These are phyloP conservation scores for Tricholomella constricta DNA, from an alignment of 768 basidiomycete genomes.

Conservation along the genomic window DNA sequence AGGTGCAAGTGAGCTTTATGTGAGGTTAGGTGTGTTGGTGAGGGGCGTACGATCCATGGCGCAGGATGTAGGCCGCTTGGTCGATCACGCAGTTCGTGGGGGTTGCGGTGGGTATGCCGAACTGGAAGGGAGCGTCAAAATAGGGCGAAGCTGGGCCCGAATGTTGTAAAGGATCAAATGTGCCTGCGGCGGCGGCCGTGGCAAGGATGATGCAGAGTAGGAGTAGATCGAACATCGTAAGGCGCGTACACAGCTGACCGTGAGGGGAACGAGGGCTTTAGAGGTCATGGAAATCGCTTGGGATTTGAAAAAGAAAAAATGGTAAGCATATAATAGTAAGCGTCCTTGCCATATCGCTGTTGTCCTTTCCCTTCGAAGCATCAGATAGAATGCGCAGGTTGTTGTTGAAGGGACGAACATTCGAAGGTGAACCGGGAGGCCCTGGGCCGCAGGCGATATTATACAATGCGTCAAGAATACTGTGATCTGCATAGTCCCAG, in stretches of 20 bases:
- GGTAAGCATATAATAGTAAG: too few relatives aligned
- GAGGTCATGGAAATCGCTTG: neutral
- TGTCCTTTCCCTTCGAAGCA: neutral
- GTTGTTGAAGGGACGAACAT: neutral
- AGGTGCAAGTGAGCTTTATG: too few relatives aligned
- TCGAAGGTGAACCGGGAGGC: neutral
- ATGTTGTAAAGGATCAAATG: conserved; percentile 42
- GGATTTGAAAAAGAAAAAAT: neutral
- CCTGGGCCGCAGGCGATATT: neutral
- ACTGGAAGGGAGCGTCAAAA: conserved; percentile 42
- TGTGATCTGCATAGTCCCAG: neutral
- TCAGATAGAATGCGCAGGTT: neutral
- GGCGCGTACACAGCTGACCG: neutral
- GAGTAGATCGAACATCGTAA: neutral
- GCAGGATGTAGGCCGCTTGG: conserved; percentile 45
- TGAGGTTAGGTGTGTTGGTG: neutral
- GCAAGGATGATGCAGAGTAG: neutral
- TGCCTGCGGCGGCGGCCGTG: neutral
- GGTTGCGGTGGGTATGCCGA: conserved; percentile 30
- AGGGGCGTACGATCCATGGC: conserved; percentile 42
- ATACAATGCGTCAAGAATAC: neutral
- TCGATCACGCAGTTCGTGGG: conserved; percentile 43
- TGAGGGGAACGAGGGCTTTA: neutral
- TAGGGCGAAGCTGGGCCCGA: conserved; percentile 46
- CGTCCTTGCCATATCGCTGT: neutral